Evolutionary conservation across 306 rosid species (phyloP).

Genomic region (Erythrophleum fordii): DNA sequence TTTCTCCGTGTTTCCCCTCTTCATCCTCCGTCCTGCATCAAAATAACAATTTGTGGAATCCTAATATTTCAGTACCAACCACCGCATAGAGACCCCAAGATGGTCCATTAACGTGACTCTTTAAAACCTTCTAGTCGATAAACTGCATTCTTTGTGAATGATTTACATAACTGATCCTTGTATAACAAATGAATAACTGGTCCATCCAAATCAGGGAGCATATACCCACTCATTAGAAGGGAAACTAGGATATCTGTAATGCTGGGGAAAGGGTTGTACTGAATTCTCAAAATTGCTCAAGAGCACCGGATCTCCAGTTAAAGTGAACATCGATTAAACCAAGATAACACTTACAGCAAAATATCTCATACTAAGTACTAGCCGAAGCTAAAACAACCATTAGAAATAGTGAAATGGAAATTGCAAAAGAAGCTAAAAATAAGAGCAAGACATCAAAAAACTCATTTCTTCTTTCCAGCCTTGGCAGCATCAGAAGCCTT

Average conservation of each 20-base stretch:
- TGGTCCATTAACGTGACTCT: not conserved
- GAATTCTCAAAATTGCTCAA: slow-evolving; percentile 45
- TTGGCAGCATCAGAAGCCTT: slow-evolving; percentile 94
- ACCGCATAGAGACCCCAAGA: too few relatives aligned
- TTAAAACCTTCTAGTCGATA: not conserved
- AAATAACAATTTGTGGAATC: too few relatives aligned
- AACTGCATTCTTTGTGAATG: too few relatives aligned
- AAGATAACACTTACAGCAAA: slow-evolving; percentile 30
- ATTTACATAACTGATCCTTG: too few relatives aligned
- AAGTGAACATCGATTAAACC: slow-evolving; percentile 25
- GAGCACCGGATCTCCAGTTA: slow-evolving; percentile 31
- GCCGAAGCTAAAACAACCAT: slow-evolving; percentile 28
- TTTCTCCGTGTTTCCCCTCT: too few relatives aligned
- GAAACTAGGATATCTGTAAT: not conserved
- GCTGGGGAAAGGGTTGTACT: slow-evolving; percentile 1
- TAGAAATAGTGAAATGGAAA: slow-evolving; percentile 20
- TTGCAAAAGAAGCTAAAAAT: slow-evolving; percentile 33
- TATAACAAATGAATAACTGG: too few relatives aligned
- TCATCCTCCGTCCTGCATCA: too few relatives aligned
- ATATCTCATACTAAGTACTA: slow-evolving; percentile 38
- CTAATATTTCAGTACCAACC: too few relatives aligned
- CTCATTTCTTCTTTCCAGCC: slow-evolving; percentile 88
- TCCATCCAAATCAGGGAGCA: too few relatives aligned
- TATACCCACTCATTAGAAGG: too few relatives aligned
- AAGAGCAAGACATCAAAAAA: slow-evolving; percentile 23